Percentiles rank a stretch among this genome's conserved stretches.
Evolutionary conservation across 768 basidiomycete genomes (phyloP).

Genomic region (Agrocybe praecox): DNA sequence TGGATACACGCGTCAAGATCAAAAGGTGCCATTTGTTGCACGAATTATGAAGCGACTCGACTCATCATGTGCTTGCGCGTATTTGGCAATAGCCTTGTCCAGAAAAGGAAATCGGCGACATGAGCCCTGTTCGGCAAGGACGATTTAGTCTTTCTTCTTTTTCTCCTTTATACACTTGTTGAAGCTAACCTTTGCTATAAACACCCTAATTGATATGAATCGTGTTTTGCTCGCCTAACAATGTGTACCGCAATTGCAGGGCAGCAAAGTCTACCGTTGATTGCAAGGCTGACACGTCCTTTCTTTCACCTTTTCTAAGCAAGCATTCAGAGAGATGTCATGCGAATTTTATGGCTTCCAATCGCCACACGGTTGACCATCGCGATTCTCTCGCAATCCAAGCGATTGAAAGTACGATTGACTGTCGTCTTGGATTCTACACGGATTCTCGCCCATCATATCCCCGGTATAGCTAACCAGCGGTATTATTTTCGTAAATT

Average conservation of each 20-base stretch:
- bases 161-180: background rate
- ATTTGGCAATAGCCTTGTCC: constrained; percentile 32
- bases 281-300: background rate
- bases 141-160: constrained; percentile 1
- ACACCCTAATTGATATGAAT: background rate
- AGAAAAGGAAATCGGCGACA: background rate
- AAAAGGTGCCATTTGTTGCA: constrained; percentile 64
- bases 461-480: background rate
- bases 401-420: background rate
- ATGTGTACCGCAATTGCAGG: background rate
- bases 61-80: constrained; percentile 38
- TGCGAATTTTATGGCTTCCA: constrained; percentile 18
- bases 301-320: constrained; percentile 10
- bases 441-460: background rate
- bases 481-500: background rate
- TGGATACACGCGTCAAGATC: constrained; percentile 97
- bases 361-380: constrained; percentile 23
- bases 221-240: background rate
- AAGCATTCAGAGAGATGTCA: constrained; percentile 1
- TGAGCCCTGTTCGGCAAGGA: background rate
- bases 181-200: background rate
- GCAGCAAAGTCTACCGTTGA: background rate
- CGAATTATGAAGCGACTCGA: constrained; percentile 19
- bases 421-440: background rate
- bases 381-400: constrained; percentile 36